These are phyloP conservation scores for Lepidium aucheri DNA, from an alignment of 345 rosid genomes.

Conservation along the genomic window DNA sequence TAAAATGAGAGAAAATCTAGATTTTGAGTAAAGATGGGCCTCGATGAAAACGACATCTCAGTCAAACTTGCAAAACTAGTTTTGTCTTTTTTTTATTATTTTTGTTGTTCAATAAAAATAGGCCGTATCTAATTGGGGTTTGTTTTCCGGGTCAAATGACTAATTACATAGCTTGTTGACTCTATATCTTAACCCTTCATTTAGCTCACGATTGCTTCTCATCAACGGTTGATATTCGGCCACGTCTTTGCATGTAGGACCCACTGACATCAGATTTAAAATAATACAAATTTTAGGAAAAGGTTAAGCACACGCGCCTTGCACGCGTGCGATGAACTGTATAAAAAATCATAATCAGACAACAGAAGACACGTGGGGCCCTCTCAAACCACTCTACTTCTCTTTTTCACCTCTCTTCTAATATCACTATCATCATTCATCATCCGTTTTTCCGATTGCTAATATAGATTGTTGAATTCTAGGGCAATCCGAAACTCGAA, in stretches of 20 bases:
- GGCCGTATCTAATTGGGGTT: slow-evolving; percentile 19
- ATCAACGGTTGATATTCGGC: slow-evolving; percentile 18
- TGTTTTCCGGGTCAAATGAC: slow-evolving; percentile 32
- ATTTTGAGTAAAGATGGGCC: slow-evolving; percentile 50
- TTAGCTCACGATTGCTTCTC: neutral
- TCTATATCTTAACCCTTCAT: slow-evolving; percentile 11
- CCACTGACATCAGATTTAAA: slow-evolving; percentile 18
- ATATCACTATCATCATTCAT: neutral
- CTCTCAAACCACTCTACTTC: slow-evolving; percentile 14
- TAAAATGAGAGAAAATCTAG: slow-evolving; percentile 19
- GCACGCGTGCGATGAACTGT: slow-evolving; percentile 29
- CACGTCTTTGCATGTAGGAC: slow-evolving; percentile 19
- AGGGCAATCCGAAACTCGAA: no score
- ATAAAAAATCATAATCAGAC: neutral
- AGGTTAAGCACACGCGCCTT: slow-evolving; percentile 29
- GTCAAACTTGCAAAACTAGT: slow-evolving; percentile 59
- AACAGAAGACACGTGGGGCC: slow-evolving; percentile 29
- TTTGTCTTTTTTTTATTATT: slow-evolving; percentile 5
- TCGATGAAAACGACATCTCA: slow-evolving; percentile 59
- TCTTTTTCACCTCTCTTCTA: slow-evolving; percentile 1
- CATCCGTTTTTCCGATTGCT: no score
- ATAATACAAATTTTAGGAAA: neutral
- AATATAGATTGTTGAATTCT: no score
- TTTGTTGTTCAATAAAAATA: neutral
- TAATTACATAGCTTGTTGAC: slow-evolving; percentile 43